A percentile compares a stretch with the other conserved stretches of the same genome.
phyloP scores from a whole-genome alignment of 768 basidiomycete genomes.

The Lentinula sp. region DNA sequence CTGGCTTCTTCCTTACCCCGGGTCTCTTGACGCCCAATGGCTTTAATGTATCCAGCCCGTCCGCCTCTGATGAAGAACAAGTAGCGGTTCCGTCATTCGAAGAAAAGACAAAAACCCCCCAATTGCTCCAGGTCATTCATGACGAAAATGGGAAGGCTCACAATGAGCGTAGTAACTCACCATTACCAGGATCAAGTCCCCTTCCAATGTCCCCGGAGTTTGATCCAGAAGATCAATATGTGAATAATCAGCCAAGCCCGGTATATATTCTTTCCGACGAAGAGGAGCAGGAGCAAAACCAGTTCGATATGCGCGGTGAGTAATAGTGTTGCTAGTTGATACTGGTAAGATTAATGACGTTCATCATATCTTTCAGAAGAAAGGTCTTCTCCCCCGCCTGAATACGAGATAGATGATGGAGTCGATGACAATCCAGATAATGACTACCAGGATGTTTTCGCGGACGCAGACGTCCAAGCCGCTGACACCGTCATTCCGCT shows the following conservation, averaged over 20 bases:
- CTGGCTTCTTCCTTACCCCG: constrained; percentile 22
- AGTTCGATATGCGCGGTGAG: not conserved
- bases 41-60: not conserved
- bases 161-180: not conserved
- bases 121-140: not conserved
- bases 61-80: not conserved
- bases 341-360: not conserved
- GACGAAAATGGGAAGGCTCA: not conserved
- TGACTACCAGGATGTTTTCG: constrained; percentile 2
- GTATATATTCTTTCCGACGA: constrained; percentile 1
- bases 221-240: not conserved
- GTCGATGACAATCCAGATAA: not conserved
- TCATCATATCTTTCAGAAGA: not conserved
- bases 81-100: not conserved
- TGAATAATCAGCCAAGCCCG: not conserved
- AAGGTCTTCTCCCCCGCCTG: constrained; percentile 1
- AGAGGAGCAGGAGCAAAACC: not conserved
- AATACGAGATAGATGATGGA: not conserved
- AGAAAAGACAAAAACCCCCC: not conserved
- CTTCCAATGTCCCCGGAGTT: not conserved
- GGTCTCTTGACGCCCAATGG: constrained; percentile 15
- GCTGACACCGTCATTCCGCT: constrained; percentile 12
- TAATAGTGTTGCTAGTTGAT: not conserved
- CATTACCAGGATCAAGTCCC: not conserved
- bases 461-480: constrained; percentile 9